phyloP scores from a whole-genome alignment of 78 protist species.

The Emiliania huxleyi region DNA sequence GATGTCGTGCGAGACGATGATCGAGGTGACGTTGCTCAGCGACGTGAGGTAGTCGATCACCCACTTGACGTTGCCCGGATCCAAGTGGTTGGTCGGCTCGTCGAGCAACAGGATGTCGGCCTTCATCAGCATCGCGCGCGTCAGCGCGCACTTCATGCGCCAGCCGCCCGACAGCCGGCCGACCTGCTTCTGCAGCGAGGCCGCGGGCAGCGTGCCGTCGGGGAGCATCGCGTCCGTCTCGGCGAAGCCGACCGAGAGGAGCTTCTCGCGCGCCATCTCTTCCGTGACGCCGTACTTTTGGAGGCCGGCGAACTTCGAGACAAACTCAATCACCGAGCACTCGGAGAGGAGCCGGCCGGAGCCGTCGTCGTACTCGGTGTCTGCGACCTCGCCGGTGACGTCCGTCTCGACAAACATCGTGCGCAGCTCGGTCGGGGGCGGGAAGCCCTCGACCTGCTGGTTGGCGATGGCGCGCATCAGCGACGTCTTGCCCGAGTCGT shows the following conservation, averaged over 20 bases:
- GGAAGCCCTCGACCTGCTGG: slow-evolving; percentile 57
- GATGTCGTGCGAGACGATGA: slow-evolving; percentile 77
- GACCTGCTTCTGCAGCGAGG: slow-evolving; percentile 37
- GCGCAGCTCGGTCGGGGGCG: slow-evolving; percentile 48
- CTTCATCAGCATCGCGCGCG: slow-evolving; percentile 50
- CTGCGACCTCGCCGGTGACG: slow-evolving; percentile 68
- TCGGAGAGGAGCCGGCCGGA: neutral
- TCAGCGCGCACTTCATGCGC: slow-evolving; percentile 63
- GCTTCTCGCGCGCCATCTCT: slow-evolving; percentile 2
- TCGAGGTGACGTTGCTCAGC: slow-evolving; percentile 43
- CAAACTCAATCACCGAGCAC: slow-evolving; percentile 52
- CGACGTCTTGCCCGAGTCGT: slow-evolving; percentile 67
- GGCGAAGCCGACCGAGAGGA: slow-evolving; percentile 19
- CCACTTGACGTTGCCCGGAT: slow-evolving; percentile 49
- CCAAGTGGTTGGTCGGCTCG: slow-evolving; percentile 95
- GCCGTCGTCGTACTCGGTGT: neutral
- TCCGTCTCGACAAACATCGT: slow-evolving; percentile 74
- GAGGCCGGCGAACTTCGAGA: slow-evolving; percentile 40
- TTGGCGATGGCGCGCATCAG: slow-evolving; percentile 57
- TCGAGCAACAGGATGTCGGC: slow-evolving; percentile 79
- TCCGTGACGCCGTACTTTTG: slow-evolving; percentile 55
- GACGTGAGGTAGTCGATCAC: neutral
- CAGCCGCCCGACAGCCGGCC: slow-evolving; percentile 86
- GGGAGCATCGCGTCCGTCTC: slow-evolving; percentile 30
- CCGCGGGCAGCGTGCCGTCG: slow-evolving; percentile 31